Evolutionary conservation across 139 green algal genomes (phyloP).

Genomic region (Picochlorum sp.): DNA sequence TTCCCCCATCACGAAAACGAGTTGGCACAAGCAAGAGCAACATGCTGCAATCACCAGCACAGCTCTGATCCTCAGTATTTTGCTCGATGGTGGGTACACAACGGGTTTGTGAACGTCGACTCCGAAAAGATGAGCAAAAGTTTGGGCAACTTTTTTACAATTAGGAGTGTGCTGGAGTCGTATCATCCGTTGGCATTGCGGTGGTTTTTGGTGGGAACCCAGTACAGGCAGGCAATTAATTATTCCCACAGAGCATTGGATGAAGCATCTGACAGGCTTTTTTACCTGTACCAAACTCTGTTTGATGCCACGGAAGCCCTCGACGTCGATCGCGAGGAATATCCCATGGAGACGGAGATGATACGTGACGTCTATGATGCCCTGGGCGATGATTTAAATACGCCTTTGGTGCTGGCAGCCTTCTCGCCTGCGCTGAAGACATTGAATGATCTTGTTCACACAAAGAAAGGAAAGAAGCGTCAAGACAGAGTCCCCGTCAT

Average conservation of each 20-base stretch:
- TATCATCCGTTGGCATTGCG: conserved; percentile 84
- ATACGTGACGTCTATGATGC: conserved; percentile 25
- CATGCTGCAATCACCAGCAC: conserved; percentile 16
- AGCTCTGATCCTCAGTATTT: conserved; percentile 43
- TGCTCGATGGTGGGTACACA: conserved; percentile 92
- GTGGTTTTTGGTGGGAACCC: conserved; percentile 85
- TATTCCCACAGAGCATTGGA: conserved; percentile 80
- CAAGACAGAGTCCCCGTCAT: conserved; percentile 30
- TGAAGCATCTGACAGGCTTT: conserved; percentile 72
- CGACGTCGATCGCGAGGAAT: background rate
- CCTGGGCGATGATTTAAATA: conserved; percentile 89
- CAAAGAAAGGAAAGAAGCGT: conserved; percentile 49
- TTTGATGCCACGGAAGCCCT: conserved; percentile 31
- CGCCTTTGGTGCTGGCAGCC: conserved; percentile 52
- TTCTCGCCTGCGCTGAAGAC: conserved; percentile 71
- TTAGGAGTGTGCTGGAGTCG: conserved; percentile 67
- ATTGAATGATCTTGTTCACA: conserved; percentile 73
- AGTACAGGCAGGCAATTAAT: conserved; percentile 90
- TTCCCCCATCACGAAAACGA: conserved; percentile 99
- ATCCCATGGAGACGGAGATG: background rate
- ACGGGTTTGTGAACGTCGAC: conserved; percentile 74
- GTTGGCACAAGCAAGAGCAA: conserved; percentile 70
- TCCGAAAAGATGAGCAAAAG: conserved; percentile 97
- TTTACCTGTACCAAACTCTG: conserved; percentile 85
- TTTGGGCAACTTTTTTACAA: conserved; percentile 98